Evolutionary conservation across 768 basidiomycete species (phyloP).

Genomic region (Phanerochaete carnosa): DNA sequence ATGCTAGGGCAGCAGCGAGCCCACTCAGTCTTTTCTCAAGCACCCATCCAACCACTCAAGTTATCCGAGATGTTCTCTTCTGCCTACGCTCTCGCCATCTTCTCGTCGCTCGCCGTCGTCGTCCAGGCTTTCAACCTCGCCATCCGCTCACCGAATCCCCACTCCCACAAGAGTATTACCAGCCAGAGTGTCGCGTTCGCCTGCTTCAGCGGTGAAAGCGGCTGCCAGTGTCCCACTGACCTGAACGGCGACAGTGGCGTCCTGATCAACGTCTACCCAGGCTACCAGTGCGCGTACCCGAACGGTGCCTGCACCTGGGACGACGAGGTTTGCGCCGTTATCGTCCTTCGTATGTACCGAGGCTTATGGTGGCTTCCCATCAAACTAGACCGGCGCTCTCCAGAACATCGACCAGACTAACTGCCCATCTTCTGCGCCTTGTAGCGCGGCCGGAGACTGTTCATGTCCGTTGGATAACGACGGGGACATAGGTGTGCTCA

Average conservation of each 20-base stretch:
- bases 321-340: conserved; percentile 9
- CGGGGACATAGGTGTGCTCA: conserved; percentile 17
- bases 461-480: conserved; percentile 12
- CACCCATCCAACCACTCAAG: background rate
- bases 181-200: conserved; percentile 5
- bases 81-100: background rate
- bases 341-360: background rate
- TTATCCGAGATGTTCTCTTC: background rate
- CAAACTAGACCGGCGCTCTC: conserved; percentile 11
- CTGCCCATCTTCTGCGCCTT: conserved; percentile 14
- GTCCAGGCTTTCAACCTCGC: background rate
- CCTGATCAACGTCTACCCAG: conserved; percentile 16
- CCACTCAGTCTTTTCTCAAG: no score
- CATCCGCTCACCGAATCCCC: background rate
- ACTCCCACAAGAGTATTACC: conserved; percentile 1
- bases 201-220: conserved; percentile 10
- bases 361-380: background rate
- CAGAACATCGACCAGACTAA: conserved; percentile 17
- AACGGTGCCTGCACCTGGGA: conserved; percentile 17
- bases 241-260: conserved; percentile 13
- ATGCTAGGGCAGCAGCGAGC: no score
- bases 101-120: background rate
- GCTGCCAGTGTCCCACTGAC: conserved; percentile 16
- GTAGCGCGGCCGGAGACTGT: conserved; percentile 15
- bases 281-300: conserved; percentile 15